Evolutionary conservation across 2,329 filamentous ascomycete genomes (phyloP).

Genomic region (Claviceps monticola): DNA sequence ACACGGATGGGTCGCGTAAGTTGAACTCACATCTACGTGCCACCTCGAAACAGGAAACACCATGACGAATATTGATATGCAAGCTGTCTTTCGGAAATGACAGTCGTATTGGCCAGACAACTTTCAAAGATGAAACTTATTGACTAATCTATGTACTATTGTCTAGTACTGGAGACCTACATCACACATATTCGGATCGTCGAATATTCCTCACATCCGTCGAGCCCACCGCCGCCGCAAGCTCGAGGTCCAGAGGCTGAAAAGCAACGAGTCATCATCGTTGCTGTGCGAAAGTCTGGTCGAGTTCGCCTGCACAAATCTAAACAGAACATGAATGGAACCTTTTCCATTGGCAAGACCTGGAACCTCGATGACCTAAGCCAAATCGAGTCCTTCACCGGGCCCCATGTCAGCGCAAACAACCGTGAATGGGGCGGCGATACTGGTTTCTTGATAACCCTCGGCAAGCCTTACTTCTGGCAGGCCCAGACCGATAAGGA

Average conservation of each 20-base stretch:
- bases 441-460: conserved; percentile 72
- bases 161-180: conserved; percentile 59
- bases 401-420: conserved; percentile 41
- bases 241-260: conserved; percentile 57
- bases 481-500: conserved; percentile 86
- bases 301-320: conserved; percentile 93
- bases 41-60: background rate
- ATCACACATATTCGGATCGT: conserved; percentile 91
- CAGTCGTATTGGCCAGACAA: too few species aligned
- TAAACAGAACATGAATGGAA: conserved; percentile 83
- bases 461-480: conserved; percentile 96
- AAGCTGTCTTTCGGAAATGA: background rate
- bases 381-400: conserved; percentile 68
- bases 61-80: background rate
- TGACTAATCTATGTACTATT: conserved; percentile 5
- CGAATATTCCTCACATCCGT: conserved; percentile 75
- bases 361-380: conserved; percentile 90
- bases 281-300: conserved; percentile 84
- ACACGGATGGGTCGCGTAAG: conserved; percentile 74
- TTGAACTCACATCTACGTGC: conserved; percentile 11
- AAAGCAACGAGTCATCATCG: conserved; percentile 82
- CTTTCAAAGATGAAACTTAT: background rate
- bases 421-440: conserved; percentile 66
- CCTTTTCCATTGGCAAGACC: conserved; percentile 95
- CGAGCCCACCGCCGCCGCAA: conserved; percentile 69